Evolutionary conservation across 1,139 yeast genomes (phyloP).

Genomic region (Pneumocystis murina): DNA sequence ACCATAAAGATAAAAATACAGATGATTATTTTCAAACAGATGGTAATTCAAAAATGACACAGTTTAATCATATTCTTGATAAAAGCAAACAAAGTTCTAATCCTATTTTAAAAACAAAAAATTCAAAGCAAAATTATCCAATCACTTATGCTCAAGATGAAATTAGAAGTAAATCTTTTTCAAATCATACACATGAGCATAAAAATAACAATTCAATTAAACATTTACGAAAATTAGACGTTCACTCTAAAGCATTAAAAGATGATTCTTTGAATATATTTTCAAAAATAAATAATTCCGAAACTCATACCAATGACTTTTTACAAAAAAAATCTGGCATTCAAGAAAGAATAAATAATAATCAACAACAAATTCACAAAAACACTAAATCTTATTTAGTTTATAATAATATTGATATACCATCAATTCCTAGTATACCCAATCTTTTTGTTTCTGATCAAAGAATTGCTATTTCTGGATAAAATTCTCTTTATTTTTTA

Average conservation of each 20-base stretch:
- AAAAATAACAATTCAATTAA: background rate
- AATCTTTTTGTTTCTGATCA: background rate
- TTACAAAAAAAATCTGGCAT: background rate
- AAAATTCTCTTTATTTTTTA: background rate
- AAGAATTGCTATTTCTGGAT: background rate
- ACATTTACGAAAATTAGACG: background rate
- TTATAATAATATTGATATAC: background rate
- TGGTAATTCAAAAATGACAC: background rate
- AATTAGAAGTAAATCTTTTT: background rate
- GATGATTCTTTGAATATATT: background rate
- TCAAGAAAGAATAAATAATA: background rate
- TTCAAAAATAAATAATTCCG: background rate
- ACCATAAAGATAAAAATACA: background rate
- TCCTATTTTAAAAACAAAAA: background rate
- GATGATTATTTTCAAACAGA: background rate
- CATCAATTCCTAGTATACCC: background rate
- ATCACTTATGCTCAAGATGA: background rate
- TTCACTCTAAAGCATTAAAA: background rate
- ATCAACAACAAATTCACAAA: background rate
- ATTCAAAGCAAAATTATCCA: background rate
- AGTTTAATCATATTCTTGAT: background rate
- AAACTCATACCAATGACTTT: background rate
- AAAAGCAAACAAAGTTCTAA: background rate
- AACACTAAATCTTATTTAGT: background rate
- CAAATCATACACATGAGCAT: background rate